Base-by-base conservation (phyloP, 352 stramenopile genomes). In the Phytophthora lateralis region DNA sequence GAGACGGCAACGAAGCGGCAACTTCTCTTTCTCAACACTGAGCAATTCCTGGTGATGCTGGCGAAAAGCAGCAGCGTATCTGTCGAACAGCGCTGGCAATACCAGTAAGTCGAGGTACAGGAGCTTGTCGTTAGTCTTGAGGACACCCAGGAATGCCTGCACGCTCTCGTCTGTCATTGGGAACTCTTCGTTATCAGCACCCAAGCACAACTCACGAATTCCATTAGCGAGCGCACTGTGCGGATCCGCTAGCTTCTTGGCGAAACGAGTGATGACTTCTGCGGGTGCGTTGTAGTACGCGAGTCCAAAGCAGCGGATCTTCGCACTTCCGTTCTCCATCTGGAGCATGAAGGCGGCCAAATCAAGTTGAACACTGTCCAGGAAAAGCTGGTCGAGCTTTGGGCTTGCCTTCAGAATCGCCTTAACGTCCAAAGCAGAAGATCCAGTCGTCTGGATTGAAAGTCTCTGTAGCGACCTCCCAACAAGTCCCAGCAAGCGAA, bases 311-410 rank as follows among this genome's bases (percentile, higher is more conserved):
- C 51, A 56, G 10, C 47, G 57, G 32, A 68, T 60, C n/a, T 35
- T 55, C 10, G 50, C 38, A 12, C 27, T 59, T 9, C 46, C 63
- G 9, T 41, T 60, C 26, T 71, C 63, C 45, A 73, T 26, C 45
- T 61, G 46, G 6, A 61, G 11, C 38, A 73, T 54, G 6, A 76
- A 52, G 1, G 30, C 24, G 12, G 67, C 55, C 49, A 76, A 39
- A 34, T 73, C 51, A 55, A 76, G 60, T 9, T 62, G 55, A 7
- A 76, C 30, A 4, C 49, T 73, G 39, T 76, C 63, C 3, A 76
- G 30, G 35, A 56, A 71, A 15, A 76, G 46, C 20, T 72, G 55
- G 12, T 68, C 50, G 8, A 76, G 45, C 6, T 55, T 60, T 9
- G 54, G 63, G 37, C 68, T 73, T 9, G 45, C 46, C 11, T 57